Conservation (phyloP, 768 basidiomycete species). For the Cubamyces sp. region DNA sequence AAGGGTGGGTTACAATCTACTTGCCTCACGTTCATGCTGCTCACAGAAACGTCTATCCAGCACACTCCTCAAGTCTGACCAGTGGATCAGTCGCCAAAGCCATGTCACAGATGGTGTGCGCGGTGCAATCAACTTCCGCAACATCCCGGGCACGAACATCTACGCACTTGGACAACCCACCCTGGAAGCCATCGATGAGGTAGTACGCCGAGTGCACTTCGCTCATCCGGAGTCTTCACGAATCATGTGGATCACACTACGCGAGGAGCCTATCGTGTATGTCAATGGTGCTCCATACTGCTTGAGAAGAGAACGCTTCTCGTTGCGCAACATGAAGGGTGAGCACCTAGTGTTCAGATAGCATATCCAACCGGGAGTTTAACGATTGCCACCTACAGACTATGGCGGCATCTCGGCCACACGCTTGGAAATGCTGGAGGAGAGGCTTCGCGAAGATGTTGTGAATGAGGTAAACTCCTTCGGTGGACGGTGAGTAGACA, state of each 20-base stretch:
- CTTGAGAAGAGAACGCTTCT: conserved; percentile 80
- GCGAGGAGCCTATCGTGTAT: conserved; percentile 91
- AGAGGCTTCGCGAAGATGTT: conserved; percentile 87
- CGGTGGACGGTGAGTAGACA: conserved; percentile 67
- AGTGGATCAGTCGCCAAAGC: conserved; percentile 80
- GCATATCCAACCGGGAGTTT: background rate
- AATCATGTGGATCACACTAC: conserved; percentile 90
- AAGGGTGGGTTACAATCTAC: conserved; percentile 56
- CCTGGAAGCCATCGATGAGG: conserved; percentile 81
- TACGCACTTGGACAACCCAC: conserved; percentile 96
- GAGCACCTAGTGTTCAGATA: background rate
- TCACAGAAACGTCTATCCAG: conserved; percentile 39
- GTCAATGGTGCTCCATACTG: conserved; percentile 95
- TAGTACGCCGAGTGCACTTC: conserved; percentile 64
- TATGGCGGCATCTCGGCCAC: conserved; percentile 94
- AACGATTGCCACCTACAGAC: conserved; percentile 50
- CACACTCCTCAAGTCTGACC: conserved; percentile 90
- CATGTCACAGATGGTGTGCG: conserved; percentile 71
- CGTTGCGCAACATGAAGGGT: conserved; percentile 95
- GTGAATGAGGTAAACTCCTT: conserved; percentile 80
- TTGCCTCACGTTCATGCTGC: background rate
- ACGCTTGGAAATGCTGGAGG: conserved; percentile 88
- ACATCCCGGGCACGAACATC: conserved; percentile 76
- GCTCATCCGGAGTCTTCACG: conserved; percentile 62
- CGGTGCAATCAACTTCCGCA: conserved; percentile 95